Evolutionary conservation across 225 moss, liverwort and hornwort species (phyloP), one percentile per base, ranked within the genome.

Genomic region (Pleurozium schreberi): DNA sequence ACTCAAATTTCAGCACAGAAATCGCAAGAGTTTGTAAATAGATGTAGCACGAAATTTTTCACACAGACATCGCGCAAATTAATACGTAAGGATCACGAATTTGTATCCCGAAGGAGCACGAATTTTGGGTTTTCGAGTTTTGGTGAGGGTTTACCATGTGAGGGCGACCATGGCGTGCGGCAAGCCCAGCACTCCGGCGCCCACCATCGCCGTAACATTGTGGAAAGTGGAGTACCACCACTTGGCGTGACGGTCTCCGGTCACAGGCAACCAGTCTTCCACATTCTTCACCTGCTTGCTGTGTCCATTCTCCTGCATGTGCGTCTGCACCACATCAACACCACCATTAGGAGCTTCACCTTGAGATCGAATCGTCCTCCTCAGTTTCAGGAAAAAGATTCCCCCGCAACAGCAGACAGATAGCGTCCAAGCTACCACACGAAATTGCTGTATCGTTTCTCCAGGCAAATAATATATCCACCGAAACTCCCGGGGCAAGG

Each of bases 221-320:
- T 98, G 98, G 85, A 98, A 98, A 6, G 98, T 88, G 5, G 98
- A 93, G 82, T 97, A 97, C 98, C 97, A 97, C 98, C 98, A 98
- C 40, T 94, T 97, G 9, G 97, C 98, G 66, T 94, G 91, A 31
- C 98, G 93, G 33, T 95, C 93, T 23, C 94, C 96, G 9, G 97
- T 96, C 6, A 97, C 91, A 1, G 97, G 98, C 86, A 97, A 87
- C 95, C 96, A 97, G 3, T 97, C 95, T 36, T 97, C 94, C 43
- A 91, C 92, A 57, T 80, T 75, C 79, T 92, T 92, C 71, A 79
- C 89, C 66, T n/a, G 76, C 28, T 49, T 88, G 45, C 75, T 36
- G 68, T 93, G 92, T 43, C 93, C 92, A 69, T 88, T 89, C 86
- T 93, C 92, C 63, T 88, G 61, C 88, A 93, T 63, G 65, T 90